Evolutionary conservation across 192 early-diverging fungal species (phyloP).

Genomic region (Chytriomyces sp.): DNA sequence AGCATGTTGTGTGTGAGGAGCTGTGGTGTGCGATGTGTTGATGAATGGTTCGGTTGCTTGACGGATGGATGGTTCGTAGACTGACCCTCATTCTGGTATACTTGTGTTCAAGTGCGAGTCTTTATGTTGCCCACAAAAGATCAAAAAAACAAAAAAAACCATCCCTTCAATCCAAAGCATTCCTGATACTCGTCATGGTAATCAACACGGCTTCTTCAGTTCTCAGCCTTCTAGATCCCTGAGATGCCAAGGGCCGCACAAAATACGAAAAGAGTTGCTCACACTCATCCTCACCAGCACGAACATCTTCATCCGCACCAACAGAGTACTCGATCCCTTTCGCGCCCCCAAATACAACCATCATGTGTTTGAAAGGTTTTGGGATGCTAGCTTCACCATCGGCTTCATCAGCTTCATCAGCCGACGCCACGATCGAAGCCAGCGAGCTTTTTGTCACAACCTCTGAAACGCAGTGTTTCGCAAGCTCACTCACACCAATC

Average conservation of each 20-base stretch:
- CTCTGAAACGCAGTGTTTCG: conserved; percentile 12
- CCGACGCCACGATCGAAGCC: background rate
- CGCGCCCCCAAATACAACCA: conserved; percentile 70
- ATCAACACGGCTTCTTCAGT: conserved; percentile 66
- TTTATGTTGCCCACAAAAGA: background rate
- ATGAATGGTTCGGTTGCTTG: background rate
- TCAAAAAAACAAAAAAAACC: no score
- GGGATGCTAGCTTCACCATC: no score
- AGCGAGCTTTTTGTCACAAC: conserved; percentile 22
- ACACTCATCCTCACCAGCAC: conserved; percentile 46
- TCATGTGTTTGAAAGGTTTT: conserved; percentile 51
- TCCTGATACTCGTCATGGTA: conserved; percentile 41
- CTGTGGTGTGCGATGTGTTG: background rate
- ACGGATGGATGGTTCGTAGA: conserved; percentile 75
- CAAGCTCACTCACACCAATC: conserved; percentile 65
- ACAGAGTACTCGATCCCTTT: conserved; percentile 42
- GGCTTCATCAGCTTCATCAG: background rate
- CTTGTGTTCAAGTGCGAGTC: background rate
- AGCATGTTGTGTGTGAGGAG: conserved; percentile 99
- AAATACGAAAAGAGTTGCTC: conserved; percentile 71
- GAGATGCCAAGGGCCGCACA: conserved; percentile 57
- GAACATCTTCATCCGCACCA: conserved; percentile 65
- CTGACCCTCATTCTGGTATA: conserved; percentile 44
- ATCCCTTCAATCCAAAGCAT: background rate
- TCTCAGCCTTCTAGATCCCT: conserved; percentile 64